Base-by-base conservation (phyloP, 169 alveolate genomes). In the Cryptosporidium xiaoi region DNA sequence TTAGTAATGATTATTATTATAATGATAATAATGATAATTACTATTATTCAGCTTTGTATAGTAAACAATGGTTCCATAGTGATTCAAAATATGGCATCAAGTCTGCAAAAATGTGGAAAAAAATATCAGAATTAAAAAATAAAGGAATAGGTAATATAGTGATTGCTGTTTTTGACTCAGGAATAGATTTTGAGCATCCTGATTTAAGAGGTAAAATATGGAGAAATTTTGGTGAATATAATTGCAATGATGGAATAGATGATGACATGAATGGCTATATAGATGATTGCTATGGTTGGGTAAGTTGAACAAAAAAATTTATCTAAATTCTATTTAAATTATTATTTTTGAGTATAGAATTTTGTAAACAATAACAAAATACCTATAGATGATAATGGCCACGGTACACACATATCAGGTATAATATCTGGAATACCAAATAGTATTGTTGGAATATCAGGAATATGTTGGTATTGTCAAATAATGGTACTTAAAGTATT, bases 221-320 rank as follows among this genome's bases (percentile, higher is more conserved):
- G 95, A 83, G 84, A 40, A 92, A 92, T 83, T 83, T 82, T 15
- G 93, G 84, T 34, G 94, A 92, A 66, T 84, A 89, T 82, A 90
- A 87, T 62, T 82, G 90, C n/a, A 66, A 55, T 62, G 83, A 83
- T 71, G 90, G 90, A 40, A 83, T 67, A 34, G 93, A 90, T 60
- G 95, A 92, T 27, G 95, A 92, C 55, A 51, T 71, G 44, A 90
- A 92, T 68, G 94, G 94, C 2, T 84, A 90, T 51, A 91, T 92
- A 16, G 94, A 92, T 69, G 94, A 92, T 67, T 92, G 94, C 40
- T 65, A 84, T 44, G 94, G 94, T 31, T 92, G 94, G 94, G 94
- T 91, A 67, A 66, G 91, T 48, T 40, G 29, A 13, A 5, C 5
- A 15, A 6, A 16, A n/a, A 31, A 18, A 15, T 20, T 18, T 10